A percentile compares a stretch with the other conserved stretches of the same genome.
phyloP scores from a whole-genome alignment of 257 asterid genomes.

The Przewalskia tangutica region DNA sequence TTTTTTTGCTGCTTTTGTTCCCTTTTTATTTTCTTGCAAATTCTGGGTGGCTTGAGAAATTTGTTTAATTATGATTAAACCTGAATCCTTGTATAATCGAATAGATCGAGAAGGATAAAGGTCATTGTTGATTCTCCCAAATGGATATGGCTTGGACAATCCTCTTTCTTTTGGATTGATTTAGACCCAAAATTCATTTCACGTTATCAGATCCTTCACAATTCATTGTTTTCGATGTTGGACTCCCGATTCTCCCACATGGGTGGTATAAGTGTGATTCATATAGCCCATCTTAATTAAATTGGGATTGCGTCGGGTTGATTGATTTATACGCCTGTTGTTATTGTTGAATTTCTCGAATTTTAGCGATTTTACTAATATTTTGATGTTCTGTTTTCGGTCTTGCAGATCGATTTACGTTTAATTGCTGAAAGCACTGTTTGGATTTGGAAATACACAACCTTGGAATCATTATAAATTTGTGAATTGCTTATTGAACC shows the following conservation, averaged over 20 bases:
- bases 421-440: neutral
- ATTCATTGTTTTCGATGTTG: too few relatives aligned
- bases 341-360: neutral
- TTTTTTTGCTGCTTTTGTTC: neutral
- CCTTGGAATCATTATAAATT: neutral
- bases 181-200: too few relatives aligned
- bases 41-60: neutral
- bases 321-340: neutral
- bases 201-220: too few relatives aligned
- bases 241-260: too few relatives aligned
- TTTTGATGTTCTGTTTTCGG: neutral
- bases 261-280: too few relatives aligned
- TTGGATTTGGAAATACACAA: neutral
- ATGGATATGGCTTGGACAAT: too few relatives aligned
- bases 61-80: neutral
- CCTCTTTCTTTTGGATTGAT: too few relatives aligned
- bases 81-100: neutral
- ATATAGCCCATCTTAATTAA: neutral
- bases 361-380: neutral
- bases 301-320: neutral
- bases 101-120: neutral
- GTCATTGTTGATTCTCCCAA: too few relatives aligned
- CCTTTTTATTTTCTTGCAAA: neutral
- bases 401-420: constrained; percentile 2
- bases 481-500: neutral